Percentiles rank a stretch among this genome's conserved stretches.
phyloP scores from a whole-genome alignment of 2,329 filamentous ascomycete genomes.

The Zymoseptoria ardabiliae region DNA sequence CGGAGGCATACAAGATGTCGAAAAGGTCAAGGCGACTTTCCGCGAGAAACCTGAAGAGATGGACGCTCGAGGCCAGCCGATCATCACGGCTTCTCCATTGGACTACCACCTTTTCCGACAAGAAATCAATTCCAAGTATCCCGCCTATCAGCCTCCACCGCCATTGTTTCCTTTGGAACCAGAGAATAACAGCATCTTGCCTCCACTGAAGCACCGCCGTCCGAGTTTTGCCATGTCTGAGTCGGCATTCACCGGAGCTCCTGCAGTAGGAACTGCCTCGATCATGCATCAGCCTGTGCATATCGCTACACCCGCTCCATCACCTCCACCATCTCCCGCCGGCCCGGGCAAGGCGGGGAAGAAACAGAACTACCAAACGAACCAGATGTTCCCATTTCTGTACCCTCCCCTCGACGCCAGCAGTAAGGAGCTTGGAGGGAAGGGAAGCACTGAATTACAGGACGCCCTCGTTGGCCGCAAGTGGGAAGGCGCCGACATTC shows the following conservation, averaged over 20 bases:
- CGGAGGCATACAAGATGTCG: slow-evolving; percentile 67
- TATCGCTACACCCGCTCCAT: slow-evolving; percentile 95
- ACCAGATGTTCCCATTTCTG: slow-evolving; percentile 96
- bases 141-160: slow-evolving; percentile 84
- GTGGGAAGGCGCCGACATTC: slow-evolving; percentile 92
- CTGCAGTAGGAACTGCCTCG: slow-evolving; percentile 49
- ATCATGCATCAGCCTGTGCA: slow-evolving; percentile 95
- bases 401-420: slow-evolving; percentile 86
- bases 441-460: slow-evolving; percentile 73
- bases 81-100: slow-evolving; percentile 85
- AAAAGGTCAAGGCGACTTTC: slow-evolving; percentile 65
- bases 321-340: slow-evolving; percentile 84
- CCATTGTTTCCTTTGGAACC: slow-evolving; percentile 77
- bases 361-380: slow-evolving; percentile 99
- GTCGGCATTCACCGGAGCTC: slow-evolving; percentile 39
- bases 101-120: slow-evolving; percentile 96
- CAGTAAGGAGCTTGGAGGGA: slow-evolving; percentile 85
- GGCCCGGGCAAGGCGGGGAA: slow-evolving; percentile 82
- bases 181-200: slow-evolving; percentile 84
- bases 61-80: slow-evolving; percentile 57
- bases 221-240: slow-evolving; percentile 31
- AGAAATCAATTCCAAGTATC: slow-evolving; percentile 96
- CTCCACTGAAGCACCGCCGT: slow-evolving; percentile 70
- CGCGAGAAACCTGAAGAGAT: slow-evolving; percentile 51
- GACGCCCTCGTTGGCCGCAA: slow-evolving; percentile 71